These are phyloP conservation scores for Ustilago nuda DNA, from an alignment of 1,284 basidiomycete genomes.

Conservation along the genomic window DNA sequence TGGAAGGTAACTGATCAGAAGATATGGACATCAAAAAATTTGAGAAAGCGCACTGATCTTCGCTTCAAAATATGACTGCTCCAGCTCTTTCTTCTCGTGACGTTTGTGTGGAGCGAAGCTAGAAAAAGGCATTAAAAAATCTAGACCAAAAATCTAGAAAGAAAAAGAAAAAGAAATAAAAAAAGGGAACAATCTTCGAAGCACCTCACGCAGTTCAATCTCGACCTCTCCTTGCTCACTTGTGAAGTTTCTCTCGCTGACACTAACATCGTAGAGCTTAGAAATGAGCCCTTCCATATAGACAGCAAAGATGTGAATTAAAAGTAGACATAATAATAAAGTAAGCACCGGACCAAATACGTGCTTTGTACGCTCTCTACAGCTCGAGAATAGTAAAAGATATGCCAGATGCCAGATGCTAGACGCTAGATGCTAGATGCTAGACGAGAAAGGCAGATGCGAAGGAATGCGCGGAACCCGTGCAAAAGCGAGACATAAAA, in stretches of 20 bases:
- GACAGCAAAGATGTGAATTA: conserved; percentile 6
- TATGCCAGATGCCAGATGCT: conserved; percentile 4
- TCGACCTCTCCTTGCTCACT: no score
- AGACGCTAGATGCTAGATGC: conserved; percentile 10
- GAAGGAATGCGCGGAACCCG: background rate
- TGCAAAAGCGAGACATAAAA: background rate
- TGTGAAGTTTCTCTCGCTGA: no score
- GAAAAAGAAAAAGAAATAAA: background rate
- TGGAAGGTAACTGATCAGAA: background rate
- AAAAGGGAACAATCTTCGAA: background rate
- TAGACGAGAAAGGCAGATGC: conserved; percentile 5
- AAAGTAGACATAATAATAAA: conserved; percentile 13
- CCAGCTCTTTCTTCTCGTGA: conserved; percentile 2
- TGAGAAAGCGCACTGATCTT: background rate
- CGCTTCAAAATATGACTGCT: conserved; percentile 15
- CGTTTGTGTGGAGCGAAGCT: conserved; percentile 5
- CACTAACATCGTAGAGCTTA: no score
- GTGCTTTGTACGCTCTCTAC: conserved; percentile 1
- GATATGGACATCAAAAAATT: background rate
- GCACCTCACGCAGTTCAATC: no score
- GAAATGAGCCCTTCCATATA: background rate
- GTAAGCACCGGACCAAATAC: conserved; percentile 6
- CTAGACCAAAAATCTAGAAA: background rate
- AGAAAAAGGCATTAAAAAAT: background rate
- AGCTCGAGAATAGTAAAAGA: conserved; percentile 3